These are phyloP conservation scores for Cucurbita ficifolia DNA, from an alignment of 306 rosid species.

Conservation along the genomic window DNA sequence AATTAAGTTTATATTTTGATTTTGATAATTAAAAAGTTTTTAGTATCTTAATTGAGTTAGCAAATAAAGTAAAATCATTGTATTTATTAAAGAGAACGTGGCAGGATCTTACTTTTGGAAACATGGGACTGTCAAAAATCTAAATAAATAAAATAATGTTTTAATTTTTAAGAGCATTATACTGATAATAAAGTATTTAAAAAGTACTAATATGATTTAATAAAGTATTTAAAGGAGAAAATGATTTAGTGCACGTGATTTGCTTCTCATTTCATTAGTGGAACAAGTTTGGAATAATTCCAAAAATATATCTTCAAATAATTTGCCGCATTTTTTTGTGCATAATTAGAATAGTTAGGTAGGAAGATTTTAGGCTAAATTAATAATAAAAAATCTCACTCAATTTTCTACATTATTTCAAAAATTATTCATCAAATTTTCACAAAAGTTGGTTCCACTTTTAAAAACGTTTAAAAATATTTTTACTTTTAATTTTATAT, in stretches of 20 bases:
- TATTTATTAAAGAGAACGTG: background rate
- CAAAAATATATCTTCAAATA: background rate
- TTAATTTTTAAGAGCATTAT: background rate
- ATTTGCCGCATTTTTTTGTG: background rate
- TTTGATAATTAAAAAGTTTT: background rate
- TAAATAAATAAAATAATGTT: background rate
- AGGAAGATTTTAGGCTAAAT: too few relatives aligned
- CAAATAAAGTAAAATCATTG: background rate
- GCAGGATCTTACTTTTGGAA: constrained; percentile 2
- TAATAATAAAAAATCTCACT: too few relatives aligned
- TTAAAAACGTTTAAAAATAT: too few relatives aligned
- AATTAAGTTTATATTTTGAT: background rate
- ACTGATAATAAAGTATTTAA: background rate
- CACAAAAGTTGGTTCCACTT: too few relatives aligned
- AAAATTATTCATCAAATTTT: too few relatives aligned
- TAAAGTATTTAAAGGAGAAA: background rate
- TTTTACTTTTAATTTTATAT: too few relatives aligned
- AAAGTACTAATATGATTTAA: background rate
- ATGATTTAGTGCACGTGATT: background rate
- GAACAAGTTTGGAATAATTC: background rate
- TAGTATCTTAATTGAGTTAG: background rate
- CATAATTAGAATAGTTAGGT: background rate
- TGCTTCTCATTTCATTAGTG: background rate
- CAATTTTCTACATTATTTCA: too few relatives aligned
- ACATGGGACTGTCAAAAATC: background rate